These are phyloP conservation scores for Geosmithia flava DNA, from an alignment of 2,329 filamentous ascomycete species.

Conservation along the genomic window DNA sequence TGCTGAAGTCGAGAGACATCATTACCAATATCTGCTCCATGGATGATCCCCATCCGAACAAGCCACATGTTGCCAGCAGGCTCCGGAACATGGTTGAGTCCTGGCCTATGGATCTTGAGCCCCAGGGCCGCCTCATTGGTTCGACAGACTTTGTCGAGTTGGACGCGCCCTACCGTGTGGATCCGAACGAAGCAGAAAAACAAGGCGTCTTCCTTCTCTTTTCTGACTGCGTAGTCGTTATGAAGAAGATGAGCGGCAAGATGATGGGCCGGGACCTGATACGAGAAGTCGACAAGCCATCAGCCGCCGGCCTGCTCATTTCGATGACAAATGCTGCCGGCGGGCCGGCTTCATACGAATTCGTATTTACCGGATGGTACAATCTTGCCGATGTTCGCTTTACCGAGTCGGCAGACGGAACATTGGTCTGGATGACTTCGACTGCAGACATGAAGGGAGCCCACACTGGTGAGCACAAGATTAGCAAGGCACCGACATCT, in stretches of 20 bases:
- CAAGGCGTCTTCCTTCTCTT: slow-evolving; percentile 73
- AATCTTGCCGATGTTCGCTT: slow-evolving; percentile 58
- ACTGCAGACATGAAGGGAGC: slow-evolving; percentile 46
- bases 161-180: slow-evolving; percentile 52
- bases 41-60: slow-evolving; percentile 58
- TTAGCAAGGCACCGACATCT: slow-evolving; percentile 39
- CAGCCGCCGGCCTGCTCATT: slow-evolving; percentile 47
- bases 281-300: slow-evolving; percentile 75
- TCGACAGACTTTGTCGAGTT: slow-evolving; percentile 73
- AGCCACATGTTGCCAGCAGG: slow-evolving; percentile 60
- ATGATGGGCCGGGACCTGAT: slow-evolving; percentile 65
- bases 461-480: slow-evolving; percentile 26
- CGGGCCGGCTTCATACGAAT: slow-evolving; percentile 52
- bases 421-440: slow-evolving; percentile 56
- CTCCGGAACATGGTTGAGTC: slow-evolving; percentile 64
- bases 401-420: slow-evolving; percentile 55
- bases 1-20: slow-evolving; percentile 83
- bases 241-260: slow-evolving; percentile 56
- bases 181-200: slow-evolving; percentile 28
- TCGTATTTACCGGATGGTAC: slow-evolving; percentile 65
- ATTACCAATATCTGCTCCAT: slow-evolving; percentile 95
- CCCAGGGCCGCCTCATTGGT: slow-evolving; percentile 66
- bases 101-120: slow-evolving; percentile 63
- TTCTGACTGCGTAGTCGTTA: slow-evolving; percentile 64
- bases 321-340: slow-evolving; percentile 52